Evolutionary conservation across 495 filamentous ascomycete genomes (phyloP).

Genomic region (Elasticomyces elasticus): DNA sequence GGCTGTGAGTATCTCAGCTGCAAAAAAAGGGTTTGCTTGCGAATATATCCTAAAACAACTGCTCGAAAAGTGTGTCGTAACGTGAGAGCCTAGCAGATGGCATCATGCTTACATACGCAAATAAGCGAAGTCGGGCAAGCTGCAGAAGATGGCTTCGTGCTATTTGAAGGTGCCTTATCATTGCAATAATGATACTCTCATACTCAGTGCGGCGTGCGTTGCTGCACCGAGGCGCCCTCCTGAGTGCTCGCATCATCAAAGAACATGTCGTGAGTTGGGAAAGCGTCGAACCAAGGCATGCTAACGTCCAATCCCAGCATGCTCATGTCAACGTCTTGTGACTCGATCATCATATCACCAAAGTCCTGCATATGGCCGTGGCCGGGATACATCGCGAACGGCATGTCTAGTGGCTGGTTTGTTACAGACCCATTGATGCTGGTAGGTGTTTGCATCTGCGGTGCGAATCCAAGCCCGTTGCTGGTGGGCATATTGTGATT

Average conservation of each 20-base stretch:
- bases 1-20: too few relatives aligned
- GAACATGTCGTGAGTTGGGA: slow-evolving; percentile 3
- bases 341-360: slow-evolving; percentile 58
- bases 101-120: background rate
- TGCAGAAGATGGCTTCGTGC: background rate
- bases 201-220: background rate
- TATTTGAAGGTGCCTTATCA: too few relatives aligned
- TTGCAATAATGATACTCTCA: too few relatives aligned
- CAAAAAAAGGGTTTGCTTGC: too few relatives aligned
- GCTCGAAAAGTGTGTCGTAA: too few relatives aligned
- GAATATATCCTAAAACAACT: too few relatives aligned
- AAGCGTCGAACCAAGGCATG: slow-evolving; percentile 51
- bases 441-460: background rate
- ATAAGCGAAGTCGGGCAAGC: too few relatives aligned
- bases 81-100: background rate
- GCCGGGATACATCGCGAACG: background rate
- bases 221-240: background rate
- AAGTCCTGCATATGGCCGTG: slow-evolving; percentile 12
- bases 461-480: background rate
- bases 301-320: slow-evolving; percentile 43
- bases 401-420: background rate
- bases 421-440: background rate
- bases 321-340: slow-evolving; percentile 58
- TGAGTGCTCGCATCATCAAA: background rate
- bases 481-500: background rate